These are phyloP conservation scores for Aotearoamyces nothofagi DNA, from an alignment of 2,329 filamentous ascomycete genomes.

Conservation along the genomic window DNA sequence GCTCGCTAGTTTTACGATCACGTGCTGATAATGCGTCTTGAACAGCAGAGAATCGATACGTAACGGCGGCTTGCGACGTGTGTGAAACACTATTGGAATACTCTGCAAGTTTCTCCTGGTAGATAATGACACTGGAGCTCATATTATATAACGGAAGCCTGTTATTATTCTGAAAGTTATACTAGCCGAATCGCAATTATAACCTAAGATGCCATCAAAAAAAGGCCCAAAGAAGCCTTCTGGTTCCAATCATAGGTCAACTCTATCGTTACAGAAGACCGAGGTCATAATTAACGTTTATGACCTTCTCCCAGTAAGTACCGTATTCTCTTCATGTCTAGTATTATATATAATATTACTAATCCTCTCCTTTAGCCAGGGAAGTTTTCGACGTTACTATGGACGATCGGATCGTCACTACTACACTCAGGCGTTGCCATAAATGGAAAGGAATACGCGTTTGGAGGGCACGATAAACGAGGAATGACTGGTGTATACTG, in stretches of 20 bases:
- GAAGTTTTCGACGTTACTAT: slow-evolving; percentile 59
- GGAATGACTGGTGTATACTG: slow-evolving; percentile 69
- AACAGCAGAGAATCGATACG: too few relatives aligned
- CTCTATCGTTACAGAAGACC: slow-evolving; percentile 54
- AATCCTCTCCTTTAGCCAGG: slow-evolving; percentile 54
- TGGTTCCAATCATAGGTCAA: slow-evolving; percentile 37
- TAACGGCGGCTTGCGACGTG: too few relatives aligned
- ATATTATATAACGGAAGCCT: too few relatives aligned
- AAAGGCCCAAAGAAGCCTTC: slow-evolving; percentile 14
- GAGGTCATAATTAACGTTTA: slow-evolving; percentile 67
- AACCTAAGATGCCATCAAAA: slow-evolving; percentile 12
- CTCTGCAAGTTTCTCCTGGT: too few relatives aligned
- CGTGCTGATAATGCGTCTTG: too few relatives aligned
- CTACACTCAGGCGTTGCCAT: slow-evolving; percentile 76
- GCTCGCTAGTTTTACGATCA: too few relatives aligned
- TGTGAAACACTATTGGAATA: too few relatives aligned
- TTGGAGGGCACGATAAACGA: slow-evolving; percentile 61
- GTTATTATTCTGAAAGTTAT: too few relatives aligned
- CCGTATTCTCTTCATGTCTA: too few relatives aligned
- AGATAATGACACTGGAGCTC: too few relatives aligned
- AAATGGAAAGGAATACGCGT: slow-evolving; percentile 68
- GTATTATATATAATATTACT: too few relatives aligned
- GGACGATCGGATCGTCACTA: slow-evolving; percentile 62
- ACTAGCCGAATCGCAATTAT: too few relatives aligned
- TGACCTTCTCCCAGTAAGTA: slow-evolving; percentile 52